Base-by-base conservation (phyloP, 345 rosid species). In the Lepidium didymum region DNA sequence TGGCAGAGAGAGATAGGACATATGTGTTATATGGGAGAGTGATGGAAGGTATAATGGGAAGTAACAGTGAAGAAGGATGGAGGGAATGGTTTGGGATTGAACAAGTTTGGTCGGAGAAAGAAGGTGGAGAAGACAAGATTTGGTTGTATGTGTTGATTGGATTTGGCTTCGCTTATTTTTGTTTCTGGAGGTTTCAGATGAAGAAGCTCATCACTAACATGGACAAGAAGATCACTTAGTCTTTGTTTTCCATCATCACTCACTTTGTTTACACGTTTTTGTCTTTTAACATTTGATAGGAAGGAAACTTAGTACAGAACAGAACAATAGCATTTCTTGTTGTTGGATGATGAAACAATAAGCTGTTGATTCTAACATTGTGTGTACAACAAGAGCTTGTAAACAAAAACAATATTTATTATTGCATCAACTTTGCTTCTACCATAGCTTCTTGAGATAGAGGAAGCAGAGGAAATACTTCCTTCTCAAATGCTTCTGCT, bases 181-280 rank as follows among this genome's bases (percentile, higher is more conserved):
- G 84, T 74, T 54, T 83, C 68, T 85, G 96, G 92, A 85, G 90
- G 81, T 79, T 87, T 61, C 85, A 87, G 73, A 89, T 92, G 97
- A 83, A 65, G 71, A 79, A 57, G 44, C 92, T 92, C 8, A 83
- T 81, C 3, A 73, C 72, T 8, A 82, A 80, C 64, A 60, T 87
- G 84, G 83, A 86, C 63, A 86, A 78, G 13, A 89, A 91, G 77
- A 79, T 7, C 58, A 70, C 72, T 18, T 84, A 55, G 16, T 9
- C 34, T 6, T 37, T 18, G 10, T 34, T 53, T 14, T 64, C 31
- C 8, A 11, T 44, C 45, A 2, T 31, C 7, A 27, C 19, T 19
- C 13, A n/a, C 8, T 31, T 10, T 25, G n/a, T 18, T 56, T 68
- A 19, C 45, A 59, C 21, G 56, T 46, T 63, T 25, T 42, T 53